Evolutionary conservation across 257 asterid genomes (phyloP), one percentile per base, ranked within the genome.

Genomic region (Nicotiana otophora): DNA sequence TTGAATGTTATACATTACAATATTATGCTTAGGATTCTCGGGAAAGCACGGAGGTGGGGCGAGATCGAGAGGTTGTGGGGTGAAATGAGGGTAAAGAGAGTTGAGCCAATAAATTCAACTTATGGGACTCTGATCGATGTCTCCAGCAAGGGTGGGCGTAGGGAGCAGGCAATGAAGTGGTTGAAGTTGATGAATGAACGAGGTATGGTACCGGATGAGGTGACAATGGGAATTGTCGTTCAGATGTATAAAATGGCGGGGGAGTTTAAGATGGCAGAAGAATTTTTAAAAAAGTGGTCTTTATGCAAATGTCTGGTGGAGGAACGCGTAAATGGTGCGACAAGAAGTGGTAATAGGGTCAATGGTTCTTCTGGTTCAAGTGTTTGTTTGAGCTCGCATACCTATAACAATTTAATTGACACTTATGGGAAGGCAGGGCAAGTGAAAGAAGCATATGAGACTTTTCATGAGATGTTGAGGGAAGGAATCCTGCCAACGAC

Each of bases 111-210:
- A 60, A 96, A 92, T 80, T 96, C 99, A 33, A 96, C 97, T 0
- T 96, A 96, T 81, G 99, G 99, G 3, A 96, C 98, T 77, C 83
- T 96, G 86, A 96, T 94, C 36, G 99, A 96, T 86, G 97, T 93
- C 60, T 90, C 90, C 80, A 81, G 94, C 83, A 96, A 93, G 88
- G 98, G 95, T 6, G 96, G 97, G 69, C 87, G 61, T 2, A 84
- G 84, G 66, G 91, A 89, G 19, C 88, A 86, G 75, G 98, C 99
- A 7, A 84, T 90, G 81, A 85, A 89, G 82, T 96, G 97, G 97
- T 82, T 96, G 90, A 92, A 91, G 14, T 85, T 91, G 89, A 96
- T 96, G 99, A 89, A 83, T 46, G 82, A 84, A 72, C 86, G 81
- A 69, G 83, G 87, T 23, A 90, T 96, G 88, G 95, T 86, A 82